A percentile compares a stretch with the other conserved stretches of the same genome.
These are phyloP conservation scores for Xanthoparmelia taractica DNA, from an alignment of 495 filamentous ascomycete species.

Conservation along the genomic window DNA sequence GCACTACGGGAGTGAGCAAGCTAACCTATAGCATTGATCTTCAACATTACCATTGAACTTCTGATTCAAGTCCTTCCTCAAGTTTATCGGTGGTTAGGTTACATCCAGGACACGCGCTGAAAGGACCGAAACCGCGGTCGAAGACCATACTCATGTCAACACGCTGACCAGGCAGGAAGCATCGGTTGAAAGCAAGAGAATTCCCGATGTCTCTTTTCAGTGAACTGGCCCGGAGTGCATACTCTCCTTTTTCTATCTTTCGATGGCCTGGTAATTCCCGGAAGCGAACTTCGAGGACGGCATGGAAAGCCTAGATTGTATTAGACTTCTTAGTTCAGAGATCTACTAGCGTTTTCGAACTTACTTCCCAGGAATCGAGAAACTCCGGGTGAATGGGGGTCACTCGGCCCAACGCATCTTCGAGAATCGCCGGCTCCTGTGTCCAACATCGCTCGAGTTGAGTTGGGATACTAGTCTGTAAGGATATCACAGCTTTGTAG, in stretches of 20 bases:
- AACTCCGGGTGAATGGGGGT: neutral
- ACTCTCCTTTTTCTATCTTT: slow-evolving; percentile 4
- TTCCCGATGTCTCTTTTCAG: neutral
- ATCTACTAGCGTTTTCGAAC: neutral
- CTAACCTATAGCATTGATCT: neutral
- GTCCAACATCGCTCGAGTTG: neutral
- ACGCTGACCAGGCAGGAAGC: slow-evolving; percentile 6
- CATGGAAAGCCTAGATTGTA: neutral
- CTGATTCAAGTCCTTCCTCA: neutral
- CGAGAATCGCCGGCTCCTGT: slow-evolving; percentile 3
- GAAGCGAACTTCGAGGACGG: slow-evolving; percentile 11
- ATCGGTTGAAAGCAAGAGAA: slow-evolving; percentile 1
- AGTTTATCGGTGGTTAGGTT: neutral
- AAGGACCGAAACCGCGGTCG: neutral
- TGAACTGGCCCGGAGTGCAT: neutral
- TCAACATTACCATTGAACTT: slow-evolving; percentile 4
- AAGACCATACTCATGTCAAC: slow-evolving; percentile 17
- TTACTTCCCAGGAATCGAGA: slow-evolving; percentile 6
- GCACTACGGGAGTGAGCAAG: neutral
- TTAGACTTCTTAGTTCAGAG: neutral
- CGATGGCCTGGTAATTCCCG: slow-evolving; percentile 5
- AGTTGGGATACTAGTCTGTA: slow-evolving; percentile 2
- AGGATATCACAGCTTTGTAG: slow-evolving; percentile 5
- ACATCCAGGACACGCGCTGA: slow-evolving; percentile 5
- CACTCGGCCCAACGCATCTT: neutral